Evolutionary conservation across 495 filamentous ascomycete species (phyloP), one percentile per base, ranked within the genome.

Genomic region (Penicillium antarcticum): DNA sequence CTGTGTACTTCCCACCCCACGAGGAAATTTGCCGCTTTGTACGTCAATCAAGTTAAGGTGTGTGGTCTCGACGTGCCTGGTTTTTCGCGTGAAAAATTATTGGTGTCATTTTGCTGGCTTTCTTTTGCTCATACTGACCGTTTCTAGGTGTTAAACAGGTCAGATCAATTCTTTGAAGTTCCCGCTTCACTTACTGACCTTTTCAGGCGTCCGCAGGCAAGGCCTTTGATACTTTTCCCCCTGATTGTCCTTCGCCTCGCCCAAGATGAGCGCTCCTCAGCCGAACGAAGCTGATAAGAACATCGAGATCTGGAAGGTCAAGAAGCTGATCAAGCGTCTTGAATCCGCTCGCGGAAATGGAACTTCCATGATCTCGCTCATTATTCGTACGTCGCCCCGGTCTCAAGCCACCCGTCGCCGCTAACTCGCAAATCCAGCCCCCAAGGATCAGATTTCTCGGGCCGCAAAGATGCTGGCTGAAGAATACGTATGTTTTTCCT

Each of bases 381-480:
- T 98, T 59, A 98, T 98, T 62, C 94, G 89, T 92, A 74, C 58
- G 87, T 79, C 29, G 31, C 13, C 21, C 26, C 0, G 26, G 26
- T 7, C 26, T 32, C 42, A 10, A 24, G 29, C 33, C 26, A 42
- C 31, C 10, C 13, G 16, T 41, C 16, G 26, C 7, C 42, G 43
- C 58, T 70, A 55, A 69, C 45, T 33, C 8, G 45, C 13, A 32
- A 29, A 47, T 46, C 17, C 24, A 95, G 89, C 94, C 40, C 94
- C 94, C 44, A 98, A 97, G 83, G 94, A 97, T 72, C 94, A 98
- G 72, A 82, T 98, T 43, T 97, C 95, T 11, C 84, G 94, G 52
- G 89, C 90, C 33, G 90, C 95, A 35, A 96, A 96, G 80, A 98
- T 98, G 94, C 86, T 98, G 83, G 94, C 94, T 74, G 94, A 98